Conservation (phyloP, 257 asterid species). For the Cordia subcordata region DNA sequence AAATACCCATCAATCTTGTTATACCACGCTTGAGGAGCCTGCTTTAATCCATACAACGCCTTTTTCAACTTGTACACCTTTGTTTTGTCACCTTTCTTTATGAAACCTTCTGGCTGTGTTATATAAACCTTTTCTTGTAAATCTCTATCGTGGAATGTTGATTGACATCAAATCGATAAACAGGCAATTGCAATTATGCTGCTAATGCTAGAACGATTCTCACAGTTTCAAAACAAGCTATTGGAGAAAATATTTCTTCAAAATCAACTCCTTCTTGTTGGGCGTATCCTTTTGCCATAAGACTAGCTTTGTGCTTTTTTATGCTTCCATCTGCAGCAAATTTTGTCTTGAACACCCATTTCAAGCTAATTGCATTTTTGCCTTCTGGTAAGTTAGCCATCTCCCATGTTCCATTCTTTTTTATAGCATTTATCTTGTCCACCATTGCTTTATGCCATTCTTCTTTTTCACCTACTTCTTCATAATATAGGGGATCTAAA, state of each 20-base stretch:
- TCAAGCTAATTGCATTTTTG: not conserved
- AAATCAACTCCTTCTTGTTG: conserved; percentile 3
- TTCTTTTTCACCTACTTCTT: not conserved
- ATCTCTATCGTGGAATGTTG: not conserved
- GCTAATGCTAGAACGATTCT: conserved; percentile 1
- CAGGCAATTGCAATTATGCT: not conserved
- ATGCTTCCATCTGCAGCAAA: not conserved
- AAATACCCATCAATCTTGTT: conserved; percentile 1
- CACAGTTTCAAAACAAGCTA: conserved; percentile 4
- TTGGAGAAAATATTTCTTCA: conserved; percentile 2
- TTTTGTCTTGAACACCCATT: not conserved
- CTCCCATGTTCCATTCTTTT: not conserved
- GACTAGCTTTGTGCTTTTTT: not conserved
- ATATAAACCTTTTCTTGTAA: conserved; percentile 6
- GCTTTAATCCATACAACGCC: conserved; percentile 5
- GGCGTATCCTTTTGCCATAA: not conserved
- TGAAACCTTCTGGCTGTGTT: conserved; percentile 1
- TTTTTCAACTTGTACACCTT: not conserved
- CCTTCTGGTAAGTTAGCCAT: not conserved
- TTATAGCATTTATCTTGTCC: not conserved
- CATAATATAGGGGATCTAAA: not conserved
- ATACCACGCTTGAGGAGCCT: not conserved
- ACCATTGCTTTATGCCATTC: conserved; percentile 1
- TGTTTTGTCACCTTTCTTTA: not conserved
- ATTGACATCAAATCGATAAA: conserved; percentile 6